These are phyloP conservation scores for Neurospora pannonica DNA, from an alignment of 495 filamentous ascomycete genomes.

Conservation along the genomic window DNA sequence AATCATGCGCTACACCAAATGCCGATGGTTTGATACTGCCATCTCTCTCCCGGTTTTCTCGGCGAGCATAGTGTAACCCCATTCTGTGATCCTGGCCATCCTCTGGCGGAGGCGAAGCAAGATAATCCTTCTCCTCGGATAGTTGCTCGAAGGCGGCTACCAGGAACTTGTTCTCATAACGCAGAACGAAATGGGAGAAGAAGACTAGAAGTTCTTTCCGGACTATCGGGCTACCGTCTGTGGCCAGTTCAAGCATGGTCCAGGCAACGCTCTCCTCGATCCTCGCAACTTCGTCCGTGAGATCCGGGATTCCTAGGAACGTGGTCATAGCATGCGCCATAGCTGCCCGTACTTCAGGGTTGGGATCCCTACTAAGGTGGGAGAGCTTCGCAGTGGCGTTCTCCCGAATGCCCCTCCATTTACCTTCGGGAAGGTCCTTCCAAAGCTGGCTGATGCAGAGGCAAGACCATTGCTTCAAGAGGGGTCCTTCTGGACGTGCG, in stretches of 20 bases:
- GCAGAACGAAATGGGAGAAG: conserved; percentile 80
- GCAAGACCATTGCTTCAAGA: conserved; percentile 93
- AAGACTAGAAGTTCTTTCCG: conserved; percentile 88
- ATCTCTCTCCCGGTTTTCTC: conserved; percentile 39
- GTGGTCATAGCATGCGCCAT: conserved; percentile 88
- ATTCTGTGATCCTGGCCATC: conserved; percentile 47
- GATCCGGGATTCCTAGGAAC: conserved; percentile 86
- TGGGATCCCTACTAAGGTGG: conserved; percentile 72
- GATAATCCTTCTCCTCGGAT: conserved; percentile 67
- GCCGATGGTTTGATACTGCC: conserved; percentile 39
- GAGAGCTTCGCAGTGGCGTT: conserved; percentile 70
- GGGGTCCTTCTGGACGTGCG: conserved; percentile 72
- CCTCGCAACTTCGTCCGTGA: conserved; percentile 81
- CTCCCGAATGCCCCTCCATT: conserved; percentile 84
- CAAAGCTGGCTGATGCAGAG: conserved; percentile 94
- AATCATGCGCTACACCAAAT: conserved; percentile 65
- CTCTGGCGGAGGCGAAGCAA: conserved; percentile 38
- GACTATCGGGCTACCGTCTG: conserved; percentile 87
- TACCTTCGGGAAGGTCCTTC: conserved; percentile 81
- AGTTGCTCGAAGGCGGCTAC: conserved; percentile 90
- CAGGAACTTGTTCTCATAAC: conserved; percentile 86
- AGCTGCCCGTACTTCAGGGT: conserved; percentile 89
- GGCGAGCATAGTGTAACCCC: conserved; percentile 43
- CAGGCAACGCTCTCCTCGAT: conserved; percentile 84
- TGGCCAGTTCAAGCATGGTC: conserved; percentile 74